These are phyloP conservation scores for Smittium culicis DNA, from an alignment of 371 early-diverging fungal genomes.

Conservation along the genomic window DNA sequence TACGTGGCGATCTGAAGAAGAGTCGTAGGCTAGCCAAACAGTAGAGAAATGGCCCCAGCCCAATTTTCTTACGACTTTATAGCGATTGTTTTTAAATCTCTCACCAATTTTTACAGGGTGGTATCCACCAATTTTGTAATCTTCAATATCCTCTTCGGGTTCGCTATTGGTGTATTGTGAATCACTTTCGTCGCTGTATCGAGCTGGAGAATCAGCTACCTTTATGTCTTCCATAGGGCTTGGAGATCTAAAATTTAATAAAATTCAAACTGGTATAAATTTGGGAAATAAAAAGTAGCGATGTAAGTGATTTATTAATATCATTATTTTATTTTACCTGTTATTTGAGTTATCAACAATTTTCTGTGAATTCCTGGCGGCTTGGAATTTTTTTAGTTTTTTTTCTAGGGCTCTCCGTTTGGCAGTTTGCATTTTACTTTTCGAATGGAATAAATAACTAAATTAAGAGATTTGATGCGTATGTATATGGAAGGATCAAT, in stretches of 20 bases:
- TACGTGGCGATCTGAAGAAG: slow-evolving; percentile 54
- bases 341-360: too few relatives aligned
- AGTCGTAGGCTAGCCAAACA: slow-evolving; percentile 84
- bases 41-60: slow-evolving; percentile 98
- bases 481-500: too few relatives aligned
- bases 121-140: slow-evolving; percentile 87
- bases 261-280: background rate
- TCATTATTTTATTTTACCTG: too few relatives aligned
- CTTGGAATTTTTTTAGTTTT: slow-evolving; percentile 8
- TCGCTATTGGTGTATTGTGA: slow-evolving; percentile 37
- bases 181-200: background rate
- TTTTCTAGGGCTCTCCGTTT: slow-evolving; percentile 13
- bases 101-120: slow-evolving; percentile 82
- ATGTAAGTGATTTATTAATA: background rate
- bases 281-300: background rate
- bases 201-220: background rate
- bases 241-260: background rate
- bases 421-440: slow-evolving; percentile 7
- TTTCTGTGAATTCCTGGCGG: too few relatives aligned
- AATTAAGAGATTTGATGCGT: too few relatives aligned
- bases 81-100: slow-evolving; percentile 60
- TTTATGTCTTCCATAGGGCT: background rate
- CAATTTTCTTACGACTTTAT: slow-evolving; percentile 73
- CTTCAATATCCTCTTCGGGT: slow-evolving; percentile 78
- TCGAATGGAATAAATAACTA: background rate